These are phyloP conservation scores for Trametes punicea DNA, from an alignment of 768 basidiomycete species.

Conservation along the genomic window DNA sequence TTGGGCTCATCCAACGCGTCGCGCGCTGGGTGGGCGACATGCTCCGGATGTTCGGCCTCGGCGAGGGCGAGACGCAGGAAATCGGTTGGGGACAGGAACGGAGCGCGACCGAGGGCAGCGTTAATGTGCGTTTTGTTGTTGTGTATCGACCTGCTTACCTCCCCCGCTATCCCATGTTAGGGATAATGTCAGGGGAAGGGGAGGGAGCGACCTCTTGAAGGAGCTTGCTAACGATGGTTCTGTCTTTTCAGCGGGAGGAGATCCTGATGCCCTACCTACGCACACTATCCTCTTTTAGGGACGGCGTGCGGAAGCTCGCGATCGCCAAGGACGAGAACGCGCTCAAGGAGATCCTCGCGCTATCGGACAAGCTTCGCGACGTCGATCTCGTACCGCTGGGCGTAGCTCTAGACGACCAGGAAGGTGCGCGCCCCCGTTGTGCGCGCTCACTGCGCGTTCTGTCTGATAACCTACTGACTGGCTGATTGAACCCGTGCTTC, in stretches of 20 bases:
- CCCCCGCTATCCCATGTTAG: not conserved
- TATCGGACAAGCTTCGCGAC: constrained; percentile 90
- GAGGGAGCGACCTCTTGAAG: not conserved
- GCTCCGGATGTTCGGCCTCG: constrained; percentile 78
- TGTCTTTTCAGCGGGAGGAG: constrained; percentile 68
- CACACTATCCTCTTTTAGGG: constrained; percentile 84
- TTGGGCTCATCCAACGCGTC: constrained; percentile 59
- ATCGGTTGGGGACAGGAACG: constrained; percentile 85
- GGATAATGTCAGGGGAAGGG: not conserved
- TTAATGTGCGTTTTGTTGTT: constrained; percentile 45
- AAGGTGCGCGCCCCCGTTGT: constrained; percentile 49
- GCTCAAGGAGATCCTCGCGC: constrained; percentile 74
- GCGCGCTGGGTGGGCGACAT: constrained; percentile 70
- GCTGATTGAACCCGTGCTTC: not conserved
- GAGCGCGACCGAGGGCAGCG: constrained; percentile 37
- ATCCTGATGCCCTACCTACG: constrained; percentile 87
- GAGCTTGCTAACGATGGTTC: constrained; percentile 9
- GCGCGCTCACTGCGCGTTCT: not conserved
- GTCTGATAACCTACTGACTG: constrained; percentile 1
- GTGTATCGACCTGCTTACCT: not conserved
- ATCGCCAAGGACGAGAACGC: constrained; percentile 65
- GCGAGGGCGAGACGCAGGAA: constrained; percentile 60
- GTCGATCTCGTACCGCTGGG: constrained; percentile 89
- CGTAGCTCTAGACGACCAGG: constrained; percentile 94
- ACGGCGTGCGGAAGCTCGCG: constrained; percentile 79